Base-by-base conservation (phyloP, 495 filamentous ascomycete genomes). In the Neurospora tetraspora region DNA sequence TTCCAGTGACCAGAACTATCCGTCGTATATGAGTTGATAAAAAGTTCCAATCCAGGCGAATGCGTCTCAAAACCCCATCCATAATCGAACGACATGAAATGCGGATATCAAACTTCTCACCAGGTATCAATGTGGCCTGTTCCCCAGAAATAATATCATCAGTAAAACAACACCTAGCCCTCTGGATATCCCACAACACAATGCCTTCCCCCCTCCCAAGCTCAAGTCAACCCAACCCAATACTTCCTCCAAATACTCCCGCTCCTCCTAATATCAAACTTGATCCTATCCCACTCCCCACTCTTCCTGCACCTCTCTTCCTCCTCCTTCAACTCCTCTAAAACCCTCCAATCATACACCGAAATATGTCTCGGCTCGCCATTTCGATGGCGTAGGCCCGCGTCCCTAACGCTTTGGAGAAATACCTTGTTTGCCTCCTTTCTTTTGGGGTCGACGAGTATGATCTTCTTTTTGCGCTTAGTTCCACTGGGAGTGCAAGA, bases 271-370 rank as follows among this genome's bases (percentile, higher is more conserved):
- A 74, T 72, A 16, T 71, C 71, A 18, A 79, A 72, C 59, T 37
- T 61, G 0, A 9, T 11, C 38, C 40, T 47, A 3, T 10, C 10
- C 36, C 5, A 61, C 70, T 36, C 43, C 3, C 73, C 42, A 5
- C 70, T 75, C 73, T 72, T 45, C 34, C 73, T 14, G 4, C n/a
- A 42, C 73, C 37, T 72, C 43, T 72, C 70, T 69, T 88, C 85
- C 20, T 81, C 76, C 68, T 80, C 78, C 3, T 76, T 78, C 34
- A 87, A 74, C 1, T 74, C 77, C 76, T 87, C 82, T 10, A 88
- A 71, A 1, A 86, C 78, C 16, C 83, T 76, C 86, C 86, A 88
- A 73, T 88, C 86, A 68, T 83, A 88, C 0, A 86, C 78, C 2
- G 77, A 74, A 0, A 86, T 78, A 76, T 81, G 83, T 70, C 81